Evolutionary conservation across 352 stramenopile genomes (phyloP).

Genomic region (Blastocystis sp.): DNA sequence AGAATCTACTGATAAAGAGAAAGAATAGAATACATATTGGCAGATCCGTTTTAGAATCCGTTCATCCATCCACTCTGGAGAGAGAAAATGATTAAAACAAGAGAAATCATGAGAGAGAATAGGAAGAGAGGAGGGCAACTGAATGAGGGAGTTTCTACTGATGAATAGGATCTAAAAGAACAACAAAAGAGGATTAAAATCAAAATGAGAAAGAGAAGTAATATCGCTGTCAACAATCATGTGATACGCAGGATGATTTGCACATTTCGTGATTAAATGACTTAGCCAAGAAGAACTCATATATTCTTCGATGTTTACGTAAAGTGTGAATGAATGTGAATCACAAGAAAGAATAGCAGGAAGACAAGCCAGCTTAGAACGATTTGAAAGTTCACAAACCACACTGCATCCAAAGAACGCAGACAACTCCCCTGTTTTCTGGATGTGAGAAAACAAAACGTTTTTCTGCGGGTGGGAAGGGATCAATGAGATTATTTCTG

Average conservation of each 20-base stretch:
- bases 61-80: background rate
- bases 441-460: background rate
- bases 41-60: background rate
- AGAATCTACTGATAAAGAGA: background rate
- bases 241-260: background rate
- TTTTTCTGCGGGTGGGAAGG: background rate
- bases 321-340: background rate
- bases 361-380: background rate
- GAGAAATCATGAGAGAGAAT: background rate
- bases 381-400: background rate
- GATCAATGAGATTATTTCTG: background rate
- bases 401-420: constrained; percentile 21
- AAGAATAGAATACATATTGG: background rate
- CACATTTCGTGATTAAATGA: background rate
- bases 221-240: constrained; percentile 25
- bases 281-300: background rate
- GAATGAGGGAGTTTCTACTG: background rate
- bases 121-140: background rate
- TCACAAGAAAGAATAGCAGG: background rate
- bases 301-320: background rate
- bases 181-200: background rate
- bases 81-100: background rate
- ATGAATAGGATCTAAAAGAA: background rate
- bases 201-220: background rate
- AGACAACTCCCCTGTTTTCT: background rate